Evolutionary conservation across 805 yeast species (phyloP), one percentile per base, ranked within the genome.

Genomic region (Martiniozyma abietophila): DNA sequence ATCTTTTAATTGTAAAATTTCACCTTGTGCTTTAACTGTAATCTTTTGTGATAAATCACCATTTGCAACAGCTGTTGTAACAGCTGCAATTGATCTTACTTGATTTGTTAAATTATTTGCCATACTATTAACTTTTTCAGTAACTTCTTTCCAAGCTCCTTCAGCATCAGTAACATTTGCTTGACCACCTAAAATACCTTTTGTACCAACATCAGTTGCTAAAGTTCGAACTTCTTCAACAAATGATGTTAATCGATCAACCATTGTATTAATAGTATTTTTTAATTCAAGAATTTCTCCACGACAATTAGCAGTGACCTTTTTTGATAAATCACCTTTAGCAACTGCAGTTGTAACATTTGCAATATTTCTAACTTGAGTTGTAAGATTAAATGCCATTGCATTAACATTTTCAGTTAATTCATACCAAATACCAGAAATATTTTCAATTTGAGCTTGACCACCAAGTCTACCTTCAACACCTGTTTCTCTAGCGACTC

Each of bases 11-110:
- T 86, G 92, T 46, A 84, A 66, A 47, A 84, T 83, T 53, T 84
- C 95, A 35, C 95, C 95, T 54, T 83, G 89, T 8, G 95, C 94
- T 48, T 78, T 89, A 18, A 84, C 95, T 42, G 74, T 83, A 57
- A 84, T 84, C 57, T 84, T 84, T 50, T 80, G 88, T 4, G 82
- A 74, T 45, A 84, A 65, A 52, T 84, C 94, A 49, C 95, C 95
- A 54, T 80, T 81, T 1, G 95, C 95, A 28, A 84, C 95, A 3
- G 94, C 94, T 4, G 94, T 80, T 2, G 94, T 85, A 38, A 84
- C 95, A 9, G 86, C 81, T 4, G 94, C 94, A 47, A 84, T 84
- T 12, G 85, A 76, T 58, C 95, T 70, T 45, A 84, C 95, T 60
- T 84, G 95, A 43, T 80, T 82, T 4, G 95, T 84, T 46, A 84